Conservation (phyloP, 2,329 filamentous ascomycete genomes). For the Chaetothyriales sp. region DNA sequence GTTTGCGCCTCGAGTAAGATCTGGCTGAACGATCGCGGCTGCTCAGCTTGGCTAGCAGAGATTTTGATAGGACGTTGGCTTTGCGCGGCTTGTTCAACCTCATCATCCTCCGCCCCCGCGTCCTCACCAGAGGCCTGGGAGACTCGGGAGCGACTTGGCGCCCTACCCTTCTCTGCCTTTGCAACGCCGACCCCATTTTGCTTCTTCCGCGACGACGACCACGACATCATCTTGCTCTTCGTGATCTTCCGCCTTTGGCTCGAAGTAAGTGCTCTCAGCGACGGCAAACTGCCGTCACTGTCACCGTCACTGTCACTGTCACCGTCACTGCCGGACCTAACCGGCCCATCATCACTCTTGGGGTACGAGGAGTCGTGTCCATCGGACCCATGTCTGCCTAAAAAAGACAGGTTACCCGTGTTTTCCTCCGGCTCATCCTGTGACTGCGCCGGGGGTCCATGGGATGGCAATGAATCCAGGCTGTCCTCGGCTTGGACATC, state of each 20-base stretch:
- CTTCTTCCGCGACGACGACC: neutral
- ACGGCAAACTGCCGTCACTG: slow-evolving; percentile 12
- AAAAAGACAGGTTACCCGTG: neutral
- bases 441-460: neutral
- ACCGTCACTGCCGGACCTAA: slow-evolving; percentile 9
- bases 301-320: too few species aligned
- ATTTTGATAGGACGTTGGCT: slow-evolving; percentile 11
- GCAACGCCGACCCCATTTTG: neutral
- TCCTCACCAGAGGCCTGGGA: neutral
- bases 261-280: slow-evolving; percentile 10
- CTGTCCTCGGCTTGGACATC: neutral
- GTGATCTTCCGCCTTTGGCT: slow-evolving; percentile 5
- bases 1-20: slow-evolving; percentile 18
- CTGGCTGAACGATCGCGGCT: slow-evolving; percentile 6
- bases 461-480: neutral
- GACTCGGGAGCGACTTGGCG: neutral
- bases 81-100: slow-evolving; percentile 5
- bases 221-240: neutral
- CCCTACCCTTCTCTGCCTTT: neutral
- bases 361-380: slow-evolving; percentile 13
- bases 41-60: slow-evolving; percentile 9
- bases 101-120: neutral
- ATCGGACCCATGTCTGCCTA: slow-evolving; percentile 9
- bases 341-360: slow-evolving; percentile 5
- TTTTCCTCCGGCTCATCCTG: neutral